These are phyloP conservation scores for Tolypocladium guangdongense DNA, from an alignment of 2,329 filamentous ascomycete species.

Conservation along the genomic window DNA sequence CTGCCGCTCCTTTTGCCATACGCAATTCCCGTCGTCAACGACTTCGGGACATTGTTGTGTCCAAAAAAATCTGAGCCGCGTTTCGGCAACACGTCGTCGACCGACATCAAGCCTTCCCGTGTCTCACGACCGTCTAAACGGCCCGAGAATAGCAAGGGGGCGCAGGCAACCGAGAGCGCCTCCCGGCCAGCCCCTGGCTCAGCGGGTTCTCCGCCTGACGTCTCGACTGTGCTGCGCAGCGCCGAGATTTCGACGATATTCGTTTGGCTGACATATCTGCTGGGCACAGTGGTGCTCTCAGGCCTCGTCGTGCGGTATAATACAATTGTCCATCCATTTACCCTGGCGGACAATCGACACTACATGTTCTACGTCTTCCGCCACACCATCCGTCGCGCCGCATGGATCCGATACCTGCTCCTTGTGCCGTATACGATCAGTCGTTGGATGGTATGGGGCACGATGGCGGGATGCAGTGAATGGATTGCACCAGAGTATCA, in stretches of 20 bases:
- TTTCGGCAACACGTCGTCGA: not conserved
- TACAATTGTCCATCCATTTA: slow-evolving; percentile 92
- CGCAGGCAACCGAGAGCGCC: not conserved
- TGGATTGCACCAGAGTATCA: slow-evolving; percentile 5
- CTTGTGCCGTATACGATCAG: slow-evolving; percentile 60
- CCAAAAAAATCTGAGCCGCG: too few species aligned
- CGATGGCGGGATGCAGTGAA: slow-evolving; percentile 38
- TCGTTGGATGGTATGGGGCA: slow-evolving; percentile 56
- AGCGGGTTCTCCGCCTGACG: not conserved
- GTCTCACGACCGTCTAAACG: not conserved
- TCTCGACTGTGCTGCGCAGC: not conserved
- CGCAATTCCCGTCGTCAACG: slow-evolving; percentile 24
- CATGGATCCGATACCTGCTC: slow-evolving; percentile 53
- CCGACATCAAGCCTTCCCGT: not conserved
- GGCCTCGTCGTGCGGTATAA: slow-evolving; percentile 58
- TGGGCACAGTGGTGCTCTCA: slow-evolving; percentile 24
- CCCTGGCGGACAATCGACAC: slow-evolving; percentile 89
- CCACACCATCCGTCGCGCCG: slow-evolving; percentile 59
- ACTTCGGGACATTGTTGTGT: not conserved
- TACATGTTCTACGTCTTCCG: slow-evolving; percentile 97
- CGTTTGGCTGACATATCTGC: slow-evolving; percentile 24
- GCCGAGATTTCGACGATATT: slow-evolving; percentile 14
- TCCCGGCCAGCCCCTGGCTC: not conserved
- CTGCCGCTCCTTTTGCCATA: slow-evolving; percentile 58
- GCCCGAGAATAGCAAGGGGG: not conserved